A percentile compares a stretch with the other conserved stretches of the same genome.
phyloP scores from a whole-genome alignment of 164 flowering plant genomes.

The Malania oleifera region DNA sequence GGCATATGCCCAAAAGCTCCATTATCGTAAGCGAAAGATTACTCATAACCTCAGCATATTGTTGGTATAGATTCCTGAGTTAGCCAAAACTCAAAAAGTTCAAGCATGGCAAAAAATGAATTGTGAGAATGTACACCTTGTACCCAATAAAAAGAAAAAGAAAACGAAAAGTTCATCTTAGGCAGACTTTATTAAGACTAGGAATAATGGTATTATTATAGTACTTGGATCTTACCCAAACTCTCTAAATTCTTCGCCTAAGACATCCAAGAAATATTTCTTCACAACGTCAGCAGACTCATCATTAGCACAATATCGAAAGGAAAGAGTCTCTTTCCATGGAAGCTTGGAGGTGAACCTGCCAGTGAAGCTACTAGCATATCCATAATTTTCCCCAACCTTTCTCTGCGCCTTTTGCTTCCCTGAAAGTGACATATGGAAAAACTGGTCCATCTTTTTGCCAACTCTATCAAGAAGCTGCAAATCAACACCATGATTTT shows the following conservation, averaged over 20 bases:
- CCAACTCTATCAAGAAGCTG: slow-evolving; percentile 40
- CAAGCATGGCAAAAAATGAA: background rate
- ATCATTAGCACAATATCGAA: slow-evolving; percentile 29
- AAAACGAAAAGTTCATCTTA: background rate
- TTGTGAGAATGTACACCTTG: too few relatives aligned
- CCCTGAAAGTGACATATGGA: slow-evolving; percentile 32
- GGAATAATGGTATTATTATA: too few relatives aligned
- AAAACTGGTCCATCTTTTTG: slow-evolving; percentile 37
- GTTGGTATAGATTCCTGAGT: slow-evolving; percentile 49
- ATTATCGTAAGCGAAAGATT: slow-evolving; percentile 42
- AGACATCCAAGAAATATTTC: slow-evolving; percentile 28
- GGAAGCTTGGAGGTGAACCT: slow-evolving; percentile 68
- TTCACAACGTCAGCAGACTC: slow-evolving; percentile 23
- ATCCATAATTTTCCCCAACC: slow-evolving; percentile 51
- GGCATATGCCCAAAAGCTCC: slow-evolving; percentile 67
- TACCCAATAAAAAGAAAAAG: background rate
- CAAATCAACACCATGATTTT: slow-evolving; percentile 53
- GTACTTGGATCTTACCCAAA: slow-evolving; percentile 47
- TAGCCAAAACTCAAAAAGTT: background rate
- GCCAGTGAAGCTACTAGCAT: slow-evolving; percentile 61
- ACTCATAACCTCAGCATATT: slow-evolving; percentile 61
- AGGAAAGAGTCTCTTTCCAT: slow-evolving; percentile 78
- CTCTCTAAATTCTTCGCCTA: slow-evolving; percentile 44
- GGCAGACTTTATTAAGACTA: too few relatives aligned
- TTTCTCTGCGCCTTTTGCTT: slow-evolving; percentile 56